These are phyloP conservation scores for Microstegium vimineum DNA, from an alignment of 176 grass and related monocot species.

Conservation along the genomic window DNA sequence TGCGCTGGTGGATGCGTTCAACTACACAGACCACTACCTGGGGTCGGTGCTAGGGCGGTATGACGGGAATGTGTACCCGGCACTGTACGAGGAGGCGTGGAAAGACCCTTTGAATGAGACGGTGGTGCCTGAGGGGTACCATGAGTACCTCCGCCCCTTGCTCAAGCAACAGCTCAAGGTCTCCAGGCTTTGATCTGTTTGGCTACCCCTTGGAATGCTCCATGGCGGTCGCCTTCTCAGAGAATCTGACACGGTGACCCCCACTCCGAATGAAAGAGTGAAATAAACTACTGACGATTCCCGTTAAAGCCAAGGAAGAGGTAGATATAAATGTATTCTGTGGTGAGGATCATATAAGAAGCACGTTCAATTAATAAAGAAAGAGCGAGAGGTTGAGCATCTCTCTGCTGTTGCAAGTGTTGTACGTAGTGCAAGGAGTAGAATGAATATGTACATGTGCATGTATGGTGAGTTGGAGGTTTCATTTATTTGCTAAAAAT, in stretches of 20 bases:
- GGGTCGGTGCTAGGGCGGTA: conserved; percentile 66
- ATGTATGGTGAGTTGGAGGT: neutral
- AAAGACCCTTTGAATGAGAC: conserved; percentile 91
- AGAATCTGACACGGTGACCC: neutral
- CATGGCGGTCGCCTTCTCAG: neutral
- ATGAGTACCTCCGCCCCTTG: conserved; percentile 74
- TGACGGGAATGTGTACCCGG: conserved; percentile 81
- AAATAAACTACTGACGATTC: neutral
- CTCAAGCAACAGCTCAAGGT: conserved; percentile 80
- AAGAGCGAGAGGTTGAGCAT: no score
- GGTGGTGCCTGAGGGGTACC: conserved; percentile 74
- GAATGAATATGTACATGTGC: neutral
- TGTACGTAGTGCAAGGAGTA: neutral
- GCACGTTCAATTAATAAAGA: neutral
- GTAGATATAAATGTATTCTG: neutral
- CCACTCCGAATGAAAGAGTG: neutral
- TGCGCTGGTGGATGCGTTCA: conserved; percentile 78
- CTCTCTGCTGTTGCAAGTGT: neutral
- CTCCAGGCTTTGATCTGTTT: conserved; percentile 57
- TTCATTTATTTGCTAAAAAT: neutral
- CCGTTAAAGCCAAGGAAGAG: neutral
- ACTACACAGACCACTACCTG: conserved; percentile 95
- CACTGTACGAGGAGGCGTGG: conserved; percentile 81
- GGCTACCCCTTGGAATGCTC: neutral
- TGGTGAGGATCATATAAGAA: neutral